Base-by-base conservation (phyloP, 306 rosid species). In the Lathyrus aphaca region DNA sequence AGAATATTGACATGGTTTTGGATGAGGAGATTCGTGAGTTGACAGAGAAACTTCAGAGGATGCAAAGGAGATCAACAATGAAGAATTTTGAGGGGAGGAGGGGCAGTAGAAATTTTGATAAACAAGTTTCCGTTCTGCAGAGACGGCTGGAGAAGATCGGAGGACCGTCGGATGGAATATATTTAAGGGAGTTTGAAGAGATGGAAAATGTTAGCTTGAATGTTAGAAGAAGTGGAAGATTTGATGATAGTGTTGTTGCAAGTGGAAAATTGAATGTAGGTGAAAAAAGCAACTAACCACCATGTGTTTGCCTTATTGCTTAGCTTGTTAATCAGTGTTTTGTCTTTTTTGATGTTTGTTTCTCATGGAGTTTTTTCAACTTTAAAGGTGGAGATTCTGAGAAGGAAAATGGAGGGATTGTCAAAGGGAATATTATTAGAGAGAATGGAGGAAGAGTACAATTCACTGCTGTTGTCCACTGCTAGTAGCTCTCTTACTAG, bases 361-460 rank as follows among this genome's bases (percentile, higher is more conserved):
- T 80, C 62, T 80, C 2, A 71, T 53, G 39, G 18, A 27, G 37
- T 71, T 69, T 19, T 29, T 32, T 68, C 30, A 49, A 75, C 10
- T 56, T 63, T 71, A 56, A 69, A 94, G 96, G 97, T 88, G 72
- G 98, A 94, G 71, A 84, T 90, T 67, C 68, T 94, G 74, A 88
- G 85, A 72, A 88, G 89, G 74, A 94, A 87, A 81, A 88, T 94
- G 98, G 97, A 94, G 64, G 92, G 86, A 57, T 73, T 90, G 74
- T 94, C 98, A 32, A 84, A 84, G 67, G 98, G 97, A 48, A 77
- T 82, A 59, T 76, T 90, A 54, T 80, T 94, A 37, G 86, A 85
- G 75, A 88, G 87, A 78, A 94, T 94, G 92, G 86, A 86, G 82
- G 96, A 94, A 77, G 98, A 90, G 69, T 94, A 87, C 66, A 84